Conservation (phyloP, 78 protist genomes). For the Planoprotostelium fungivorum region DNA sequence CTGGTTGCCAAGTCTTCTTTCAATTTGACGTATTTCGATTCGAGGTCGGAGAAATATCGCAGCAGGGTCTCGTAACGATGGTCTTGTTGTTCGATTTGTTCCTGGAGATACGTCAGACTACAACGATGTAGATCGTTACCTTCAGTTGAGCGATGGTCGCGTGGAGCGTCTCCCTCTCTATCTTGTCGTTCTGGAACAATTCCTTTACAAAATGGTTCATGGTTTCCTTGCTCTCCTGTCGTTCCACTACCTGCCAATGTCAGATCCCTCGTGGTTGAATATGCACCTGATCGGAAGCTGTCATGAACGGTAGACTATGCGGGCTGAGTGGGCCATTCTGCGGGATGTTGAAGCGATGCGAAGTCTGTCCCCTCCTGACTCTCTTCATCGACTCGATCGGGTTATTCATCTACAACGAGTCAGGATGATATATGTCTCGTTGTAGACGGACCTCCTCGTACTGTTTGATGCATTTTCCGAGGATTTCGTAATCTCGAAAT, state of each 20-base stretch:
- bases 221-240: not conserved
- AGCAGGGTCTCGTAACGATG: not conserved
- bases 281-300: too few species aligned
- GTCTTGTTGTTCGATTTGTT: not conserved
- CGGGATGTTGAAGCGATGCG: too few species aligned
- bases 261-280: too few species aligned
- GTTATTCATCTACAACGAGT: too few species aligned
- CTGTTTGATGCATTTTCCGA: not conserved
- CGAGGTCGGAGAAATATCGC: not conserved
- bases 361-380: too few species aligned
- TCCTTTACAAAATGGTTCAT: not conserved
- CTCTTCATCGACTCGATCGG: too few species aligned
- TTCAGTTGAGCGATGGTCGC: not conserved
- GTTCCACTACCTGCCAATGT: not conserved
- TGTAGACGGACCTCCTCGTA: not conserved
- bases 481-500: not conserved
- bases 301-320: too few species aligned
- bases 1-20: not conserved
- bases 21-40: not conserved
- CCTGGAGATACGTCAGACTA: not conserved
- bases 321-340: too few species aligned
- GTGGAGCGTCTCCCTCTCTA: not conserved
- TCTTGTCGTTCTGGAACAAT: not conserved
- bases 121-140: not conserved
- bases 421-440: too few species aligned